Conservation (phyloP, 2,329 filamentous ascomycete genomes). For the Pseudocercospora musae region DNA sequence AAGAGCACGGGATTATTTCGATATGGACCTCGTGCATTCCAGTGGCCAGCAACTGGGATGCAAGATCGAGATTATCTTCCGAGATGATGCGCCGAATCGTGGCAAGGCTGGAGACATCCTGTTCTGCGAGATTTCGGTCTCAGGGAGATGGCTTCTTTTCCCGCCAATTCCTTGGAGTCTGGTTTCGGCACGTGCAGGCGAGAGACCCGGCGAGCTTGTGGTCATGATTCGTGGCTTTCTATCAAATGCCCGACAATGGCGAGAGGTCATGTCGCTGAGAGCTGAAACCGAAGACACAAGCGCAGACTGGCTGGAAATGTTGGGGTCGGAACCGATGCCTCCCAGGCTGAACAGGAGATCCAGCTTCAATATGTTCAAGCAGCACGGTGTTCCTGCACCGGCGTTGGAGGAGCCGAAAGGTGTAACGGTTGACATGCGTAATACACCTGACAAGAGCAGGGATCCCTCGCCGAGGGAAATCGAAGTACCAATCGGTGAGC, state of each 20-base stretch:
- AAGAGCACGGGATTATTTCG: slow-evolving; percentile 84
- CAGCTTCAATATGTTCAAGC: slow-evolving; percentile 45
- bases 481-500: slow-evolving; percentile 62
- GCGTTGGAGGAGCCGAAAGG: slow-evolving; percentile 16
- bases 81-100: slow-evolving; percentile 70
- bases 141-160: slow-evolving; percentile 80
- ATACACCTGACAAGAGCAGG: slow-evolving; percentile 18
- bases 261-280: slow-evolving; percentile 74
- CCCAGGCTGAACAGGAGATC: slow-evolving; percentile 51
- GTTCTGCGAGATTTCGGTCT: slow-evolving; percentile 80
- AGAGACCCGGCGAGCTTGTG: slow-evolving; percentile 68
- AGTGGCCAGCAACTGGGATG: slow-evolving; percentile 88
- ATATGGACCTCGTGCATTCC: slow-evolving; percentile 79
- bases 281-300: slow-evolving; percentile 74
- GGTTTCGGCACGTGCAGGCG: slow-evolving; percentile 77
- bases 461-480: slow-evolving; percentile 47
- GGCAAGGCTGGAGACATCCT: slow-evolving; percentile 78
- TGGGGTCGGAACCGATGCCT: slow-evolving; percentile 65
- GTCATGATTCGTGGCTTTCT: slow-evolving; percentile 79
- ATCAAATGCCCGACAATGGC: slow-evolving; percentile 66
- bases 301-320: slow-evolving; percentile 81
- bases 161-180: slow-evolving; percentile 73
- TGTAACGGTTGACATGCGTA: slow-evolving; percentile 9
- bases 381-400: slow-evolving; percentile 13
- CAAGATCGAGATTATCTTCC: slow-evolving; percentile 78